These are phyloP conservation scores for Pouteria glomerata DNA, from an alignment of 148 eudicot species.

Conservation along the genomic window DNA sequence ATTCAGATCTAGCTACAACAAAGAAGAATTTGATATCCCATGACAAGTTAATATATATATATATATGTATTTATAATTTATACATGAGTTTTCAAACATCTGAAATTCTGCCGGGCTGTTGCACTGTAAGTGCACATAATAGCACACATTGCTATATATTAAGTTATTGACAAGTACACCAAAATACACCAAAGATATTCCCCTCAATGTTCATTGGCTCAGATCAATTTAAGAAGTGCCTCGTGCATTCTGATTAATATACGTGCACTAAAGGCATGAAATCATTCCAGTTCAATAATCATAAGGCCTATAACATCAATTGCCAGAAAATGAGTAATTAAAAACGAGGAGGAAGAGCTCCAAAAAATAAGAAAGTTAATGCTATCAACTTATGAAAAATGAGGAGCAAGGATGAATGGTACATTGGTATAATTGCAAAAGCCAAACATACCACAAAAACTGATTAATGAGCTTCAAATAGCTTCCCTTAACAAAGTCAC, in stretches of 20 bases:
- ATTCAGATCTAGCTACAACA: not conserved
- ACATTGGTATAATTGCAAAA: not conserved
- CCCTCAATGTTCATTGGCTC: not conserved
- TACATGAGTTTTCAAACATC: no score
- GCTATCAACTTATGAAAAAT: not conserved
- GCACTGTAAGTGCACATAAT: not conserved
- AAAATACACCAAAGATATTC: not conserved
- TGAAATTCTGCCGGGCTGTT: not conserved
- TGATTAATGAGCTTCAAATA: not conserved
- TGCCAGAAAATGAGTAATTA: not conserved
- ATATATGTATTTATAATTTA: not conserved
- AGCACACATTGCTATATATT: not conserved
- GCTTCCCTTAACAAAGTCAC: not conserved
- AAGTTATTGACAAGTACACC: no score
- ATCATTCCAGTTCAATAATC: not conserved
- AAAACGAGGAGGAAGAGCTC: not conserved
- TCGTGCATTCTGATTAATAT: not conserved
- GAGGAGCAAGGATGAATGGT: not conserved
- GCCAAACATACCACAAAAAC: not conserved
- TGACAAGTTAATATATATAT: no score
- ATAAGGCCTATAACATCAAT: not conserved
- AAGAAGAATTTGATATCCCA: not conserved
- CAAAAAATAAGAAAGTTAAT: not conserved
- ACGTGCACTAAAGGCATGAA: not conserved
- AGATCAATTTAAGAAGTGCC: constrained; percentile 3